Percentiles rank a stretch among this genome's conserved stretches.
phyloP scores from a whole-genome alignment of 495 filamentous ascomycete genomes.

The Penicillium pulvis region DNA sequence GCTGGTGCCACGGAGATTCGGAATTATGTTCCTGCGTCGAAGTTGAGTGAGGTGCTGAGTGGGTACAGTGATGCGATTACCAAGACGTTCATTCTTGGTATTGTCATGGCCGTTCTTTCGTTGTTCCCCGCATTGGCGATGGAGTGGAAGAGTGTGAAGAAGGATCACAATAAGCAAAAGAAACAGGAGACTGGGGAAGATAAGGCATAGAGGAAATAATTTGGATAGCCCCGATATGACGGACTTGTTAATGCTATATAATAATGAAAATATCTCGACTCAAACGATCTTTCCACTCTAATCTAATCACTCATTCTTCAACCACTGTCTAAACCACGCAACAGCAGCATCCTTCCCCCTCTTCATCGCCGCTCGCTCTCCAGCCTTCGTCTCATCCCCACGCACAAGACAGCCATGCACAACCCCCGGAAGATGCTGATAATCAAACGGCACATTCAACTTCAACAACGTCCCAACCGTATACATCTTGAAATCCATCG shows the following conservation, averaged over 20 bases:
- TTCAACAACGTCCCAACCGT: constrained; percentile 44
- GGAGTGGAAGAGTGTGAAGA: constrained; percentile 9
- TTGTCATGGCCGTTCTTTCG: constrained; percentile 2
- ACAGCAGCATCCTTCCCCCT: constrained; percentile 23
- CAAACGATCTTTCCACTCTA: neutral
- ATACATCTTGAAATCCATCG: constrained; percentile 53
- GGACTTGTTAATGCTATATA: neutral
- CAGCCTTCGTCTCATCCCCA: constrained; percentile 41
- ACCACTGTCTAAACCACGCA: constrained; percentile 19
- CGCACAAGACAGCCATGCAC: constrained; percentile 52
- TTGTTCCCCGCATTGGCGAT: constrained; percentile 3
- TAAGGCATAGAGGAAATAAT: neutral
- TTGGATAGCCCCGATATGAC: neutral
- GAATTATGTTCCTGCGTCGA: constrained; percentile 4
- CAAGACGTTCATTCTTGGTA: constrained; percentile 6
- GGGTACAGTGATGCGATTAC: constrained; percentile 11
- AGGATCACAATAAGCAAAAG: neutral
- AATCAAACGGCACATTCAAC: constrained; percentile 53
- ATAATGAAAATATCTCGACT: constrained; percentile 3
- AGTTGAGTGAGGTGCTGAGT: constrained; percentile 4
- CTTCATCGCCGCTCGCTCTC: constrained; percentile 18
- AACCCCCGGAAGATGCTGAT: constrained; percentile 57
- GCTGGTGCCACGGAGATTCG: constrained; percentile 17
- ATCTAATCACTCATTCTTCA: neutral
- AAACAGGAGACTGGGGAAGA: neutral